phyloP scores from a whole-genome alignment of 2,329 filamentous ascomycete genomes.

The Cyphellophora europaea region DNA sequence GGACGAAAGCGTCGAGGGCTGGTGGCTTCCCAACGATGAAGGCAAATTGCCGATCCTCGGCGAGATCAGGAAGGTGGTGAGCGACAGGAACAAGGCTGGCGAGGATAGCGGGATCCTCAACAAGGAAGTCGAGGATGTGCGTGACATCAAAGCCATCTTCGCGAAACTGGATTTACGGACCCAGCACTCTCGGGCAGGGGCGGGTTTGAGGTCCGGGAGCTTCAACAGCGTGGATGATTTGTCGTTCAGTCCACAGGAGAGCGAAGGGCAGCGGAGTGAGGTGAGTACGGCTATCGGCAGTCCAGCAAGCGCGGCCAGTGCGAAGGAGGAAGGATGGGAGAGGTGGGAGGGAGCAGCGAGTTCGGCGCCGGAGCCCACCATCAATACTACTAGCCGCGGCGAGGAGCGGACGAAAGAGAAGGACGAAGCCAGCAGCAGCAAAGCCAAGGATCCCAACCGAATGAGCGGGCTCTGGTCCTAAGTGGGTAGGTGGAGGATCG shows the following conservation, averaged over 20 bases:
- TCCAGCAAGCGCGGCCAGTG: background rate
- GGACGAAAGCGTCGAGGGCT: constrained; percentile 56
- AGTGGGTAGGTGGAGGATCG: no score
- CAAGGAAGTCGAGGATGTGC: constrained; percentile 49
- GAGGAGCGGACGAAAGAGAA: no score
- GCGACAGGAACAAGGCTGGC: constrained; percentile 52
- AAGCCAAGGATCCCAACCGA: background rate
- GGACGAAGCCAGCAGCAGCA: background rate
- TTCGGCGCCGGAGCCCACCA: background rate
- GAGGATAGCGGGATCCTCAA: constrained; percentile 20
- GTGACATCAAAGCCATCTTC: constrained; percentile 68
- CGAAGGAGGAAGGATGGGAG: background rate
- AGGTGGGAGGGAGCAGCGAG: background rate
- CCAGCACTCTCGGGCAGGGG: constrained; percentile 8
- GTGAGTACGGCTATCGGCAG: background rate
- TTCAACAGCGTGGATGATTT: background rate
- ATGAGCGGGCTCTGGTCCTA: constrained; percentile 3
- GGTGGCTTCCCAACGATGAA: constrained; percentile 86
- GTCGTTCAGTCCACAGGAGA: background rate
- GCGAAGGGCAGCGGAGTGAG: background rate
- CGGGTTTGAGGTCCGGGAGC: background rate
- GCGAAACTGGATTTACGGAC: constrained; percentile 49
- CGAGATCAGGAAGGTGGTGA: constrained; percentile 69
- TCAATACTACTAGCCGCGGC: no score
- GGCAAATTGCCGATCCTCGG: constrained; percentile 64